Percentiles rank a stretch among this genome's conserved stretches.
Evolutionary conservation across 257 asterid genomes (phyloP).

Genomic region (Solanum rostratum): DNA sequence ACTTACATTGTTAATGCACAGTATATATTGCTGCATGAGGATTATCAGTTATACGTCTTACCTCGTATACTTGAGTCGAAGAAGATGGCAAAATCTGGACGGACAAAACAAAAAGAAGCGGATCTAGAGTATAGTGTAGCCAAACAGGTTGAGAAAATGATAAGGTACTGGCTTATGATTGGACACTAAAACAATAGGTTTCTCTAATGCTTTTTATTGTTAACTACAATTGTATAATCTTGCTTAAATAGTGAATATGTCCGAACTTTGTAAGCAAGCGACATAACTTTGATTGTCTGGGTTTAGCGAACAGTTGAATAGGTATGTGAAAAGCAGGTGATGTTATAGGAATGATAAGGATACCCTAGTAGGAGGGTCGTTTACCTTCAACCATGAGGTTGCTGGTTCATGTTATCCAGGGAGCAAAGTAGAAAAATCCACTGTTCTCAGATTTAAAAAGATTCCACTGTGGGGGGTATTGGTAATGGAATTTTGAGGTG

Average conservation of each 20-base stretch:
- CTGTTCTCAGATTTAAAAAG: neutral
- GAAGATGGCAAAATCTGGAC: constrained; percentile 95
- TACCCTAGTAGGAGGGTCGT: neutral
- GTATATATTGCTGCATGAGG: constrained; percentile 90
- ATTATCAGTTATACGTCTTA: constrained; percentile 77
- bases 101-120: constrained; percentile 94
- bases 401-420: neutral
- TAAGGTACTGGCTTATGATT: constrained; percentile 52
- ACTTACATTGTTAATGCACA: constrained; percentile 22
- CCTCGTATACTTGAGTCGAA: constrained; percentile 92
- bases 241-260: neutral
- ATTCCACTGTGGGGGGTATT: neutral
- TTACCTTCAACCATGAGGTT: neutral
- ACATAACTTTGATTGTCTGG: neutral
- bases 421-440: neutral
- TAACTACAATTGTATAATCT: neutral
- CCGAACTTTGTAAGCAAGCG: neutral
- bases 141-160: constrained; percentile 99
- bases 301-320: neutral
- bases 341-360: neutral
- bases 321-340: neutral
- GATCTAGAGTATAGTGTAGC: constrained; percentile 98
- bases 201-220: neutral
- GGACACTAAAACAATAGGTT: neutral
- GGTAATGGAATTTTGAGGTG: neutral